These are phyloP conservation scores for Fomitopsis betulina DNA, from an alignment of 1,284 basidiomycete species.

Conservation along the genomic window DNA sequence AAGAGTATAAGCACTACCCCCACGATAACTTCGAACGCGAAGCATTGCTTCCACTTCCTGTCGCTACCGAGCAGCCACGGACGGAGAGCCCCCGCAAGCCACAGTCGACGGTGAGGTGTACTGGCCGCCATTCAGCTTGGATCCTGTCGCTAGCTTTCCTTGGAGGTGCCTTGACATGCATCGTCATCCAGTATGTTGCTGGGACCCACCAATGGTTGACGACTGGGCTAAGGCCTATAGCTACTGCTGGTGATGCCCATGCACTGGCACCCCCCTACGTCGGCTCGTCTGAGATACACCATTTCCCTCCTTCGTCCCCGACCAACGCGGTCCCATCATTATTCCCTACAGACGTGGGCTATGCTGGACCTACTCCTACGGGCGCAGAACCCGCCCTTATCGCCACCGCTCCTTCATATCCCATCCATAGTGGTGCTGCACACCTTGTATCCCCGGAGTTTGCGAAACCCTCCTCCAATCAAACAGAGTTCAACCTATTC, in stretches of 20 bases:
- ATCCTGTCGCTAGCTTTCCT: conserved; percentile 5
- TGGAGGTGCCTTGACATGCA: conserved; percentile 4
- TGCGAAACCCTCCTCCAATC: conserved; percentile 18
- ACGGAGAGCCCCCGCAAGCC: not conserved
- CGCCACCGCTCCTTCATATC: conserved; percentile 73
- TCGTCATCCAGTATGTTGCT: conserved; percentile 3
- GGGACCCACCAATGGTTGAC: conserved; percentile 1
- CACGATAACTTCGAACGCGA: conserved; percentile 6
- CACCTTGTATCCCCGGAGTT: conserved; percentile 50
- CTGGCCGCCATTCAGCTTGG: not conserved
- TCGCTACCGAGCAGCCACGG: not conserved
- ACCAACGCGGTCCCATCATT: conserved; percentile 65
- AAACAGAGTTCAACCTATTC: conserved; percentile 54
- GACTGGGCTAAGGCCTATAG: not conserved
- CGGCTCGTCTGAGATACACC: conserved; percentile 64
- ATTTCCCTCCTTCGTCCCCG: conserved; percentile 67
- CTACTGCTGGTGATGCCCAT: conserved; percentile 1
- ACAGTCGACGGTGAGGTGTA: not conserved
- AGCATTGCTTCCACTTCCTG: conserved; percentile 4
- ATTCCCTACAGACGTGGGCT: conserved; percentile 76
- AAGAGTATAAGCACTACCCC: conserved; percentile 7
- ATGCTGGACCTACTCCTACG: conserved; percentile 79
- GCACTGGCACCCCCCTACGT: conserved; percentile 53
- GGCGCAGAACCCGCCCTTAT: conserved; percentile 79
- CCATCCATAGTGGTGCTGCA: conserved; percentile 66